Percentiles rank a stretch among this genome's conserved stretches.
phyloP scores from a whole-genome alignment of 2,329 filamentous ascomycete genomes.

The Cercospora sp. region DNA sequence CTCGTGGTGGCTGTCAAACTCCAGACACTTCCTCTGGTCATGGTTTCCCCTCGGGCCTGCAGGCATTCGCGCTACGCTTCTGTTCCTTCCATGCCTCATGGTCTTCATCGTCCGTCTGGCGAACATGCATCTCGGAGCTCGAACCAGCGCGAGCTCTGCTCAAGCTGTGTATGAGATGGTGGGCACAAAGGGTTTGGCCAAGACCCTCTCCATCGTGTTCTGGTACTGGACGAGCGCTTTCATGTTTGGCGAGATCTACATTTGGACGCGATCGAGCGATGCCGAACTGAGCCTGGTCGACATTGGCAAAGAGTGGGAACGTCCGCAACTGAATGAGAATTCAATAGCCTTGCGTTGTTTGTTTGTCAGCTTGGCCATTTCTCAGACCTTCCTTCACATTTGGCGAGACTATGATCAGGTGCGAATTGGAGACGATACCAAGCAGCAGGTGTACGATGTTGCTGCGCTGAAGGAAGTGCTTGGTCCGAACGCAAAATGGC shows the following conservation, averaged over 20 bases:
- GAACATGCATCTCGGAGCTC: constrained; percentile 43
- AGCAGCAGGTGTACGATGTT: constrained; percentile 12
- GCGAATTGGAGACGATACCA: constrained; percentile 43
- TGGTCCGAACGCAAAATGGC: constrained; percentile 8
- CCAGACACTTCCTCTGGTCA: constrained; percentile 63
- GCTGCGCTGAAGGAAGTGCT: constrained; percentile 31
- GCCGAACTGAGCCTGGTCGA: constrained; percentile 71
- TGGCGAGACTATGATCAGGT: constrained; percentile 73
- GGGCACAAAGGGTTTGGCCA: constrained; percentile 15
- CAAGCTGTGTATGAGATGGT: constrained; percentile 61
- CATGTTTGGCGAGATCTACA: constrained; percentile 77
- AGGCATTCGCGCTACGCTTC: constrained; percentile 70
- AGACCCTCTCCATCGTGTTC: constrained; percentile 55
- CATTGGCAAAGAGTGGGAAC: constrained; percentile 64
- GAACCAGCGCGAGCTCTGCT: constrained; percentile 69
- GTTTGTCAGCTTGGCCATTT: constrained; percentile 66
- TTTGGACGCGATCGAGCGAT: constrained; percentile 65
- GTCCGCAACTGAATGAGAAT: constrained; percentile 79
- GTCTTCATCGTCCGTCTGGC: constrained; percentile 81
- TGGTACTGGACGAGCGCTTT: constrained; percentile 79
- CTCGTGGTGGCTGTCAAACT: constrained; percentile 70
- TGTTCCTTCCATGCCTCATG: constrained; percentile 74
- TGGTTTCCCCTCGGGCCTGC: constrained; percentile 80
- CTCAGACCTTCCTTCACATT: constrained; percentile 71
- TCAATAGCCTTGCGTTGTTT: constrained; percentile 76